Base-by-base conservation (phyloP, 1,139 yeast species). In the Blastobotrys apis region DNA sequence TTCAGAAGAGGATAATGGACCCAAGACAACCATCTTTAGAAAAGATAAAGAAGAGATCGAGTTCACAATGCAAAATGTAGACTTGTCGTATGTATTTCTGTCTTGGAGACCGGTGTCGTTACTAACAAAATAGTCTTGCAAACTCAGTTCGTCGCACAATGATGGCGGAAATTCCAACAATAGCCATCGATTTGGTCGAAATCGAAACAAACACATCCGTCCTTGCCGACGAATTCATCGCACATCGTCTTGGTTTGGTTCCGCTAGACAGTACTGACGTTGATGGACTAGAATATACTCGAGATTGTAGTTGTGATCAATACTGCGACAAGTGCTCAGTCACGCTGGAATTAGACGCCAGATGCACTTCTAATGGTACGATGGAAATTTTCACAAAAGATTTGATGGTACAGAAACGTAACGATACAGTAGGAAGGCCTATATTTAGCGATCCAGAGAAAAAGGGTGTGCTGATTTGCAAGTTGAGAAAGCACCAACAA, bases 241-340 rank as follows among this genome's bases (percentile, higher is more conserved):
- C 97, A 25, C 99, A 92, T 65, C 73, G 99, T 60, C 69, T 92
- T 51, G 99, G 99, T 34, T 73, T 92, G 44, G 79, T 94, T 47
- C 98, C 99, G 1, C 71, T 92, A 43, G 83, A 83, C 52, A 82
- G 95, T 57, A 79, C 81, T 41, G 92, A 87, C 45, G 87, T 90
- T 39, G 96, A 88, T 47, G 62, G 62, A 26, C 59, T 66, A 30
- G 69, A 66, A 49, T 88, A 87, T 66, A 83, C 95, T 32, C 77
- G 97, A 59, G 98, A 92, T 64, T 92, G 99, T 66, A 88, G 95
- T 34, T 92, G 99, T 71, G 98, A 92, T 64, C 95, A 90, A 63
- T 92, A 92, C 68, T 92, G 99, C 68, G 88, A 87, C 48, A 83
- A 84, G 65, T 92, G 99, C 68, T 82, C 95, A 2, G 97, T 92